Evolutionary conservation across 352 stramenopile genomes (phyloP), one percentile per base, ranked within the genome.

Genomic region (Aphanomyces stellatus): DNA sequence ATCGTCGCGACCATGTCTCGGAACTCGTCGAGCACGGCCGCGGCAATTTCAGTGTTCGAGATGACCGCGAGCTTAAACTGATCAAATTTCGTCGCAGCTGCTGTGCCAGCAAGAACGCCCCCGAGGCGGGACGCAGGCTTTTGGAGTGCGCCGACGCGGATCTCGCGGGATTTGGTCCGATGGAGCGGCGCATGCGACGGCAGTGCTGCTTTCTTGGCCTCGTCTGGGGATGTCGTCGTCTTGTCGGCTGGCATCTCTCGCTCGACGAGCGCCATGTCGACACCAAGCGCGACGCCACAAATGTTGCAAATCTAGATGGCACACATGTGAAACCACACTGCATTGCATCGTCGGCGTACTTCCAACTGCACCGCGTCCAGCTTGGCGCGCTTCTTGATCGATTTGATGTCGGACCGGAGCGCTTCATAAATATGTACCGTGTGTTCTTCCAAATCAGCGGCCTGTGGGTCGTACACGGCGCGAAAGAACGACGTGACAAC

Each of bases 371-470:
- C 24, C 11, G 3, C 8, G 11, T 57, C 60, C 15, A 67, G 49
- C 43, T 67, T 67, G 60, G 37, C 60, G 8, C 60, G 60, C 24
- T 67, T 67, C 35, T 67, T 67, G 22, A 67, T 37, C 33, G 60
- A 67, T 33, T 35, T 31, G 27, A 67, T 56, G 60, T 67, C 60
- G 15, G 60, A 28, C n/a, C 33, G 31, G 4, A 67, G 42, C 1
- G 60, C 60, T 2, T 67, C 37, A 24, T 57, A 49, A 28, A 67
- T 57, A 24, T 67, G 60, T 2, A 57, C n/a, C 2, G 60, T 43
- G 3, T 56, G 25, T 17, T 67, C 60, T 13, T 57, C 42, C 28
- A 67, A 51, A 24, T 67, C 60, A 10, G 48, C 60, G 17, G 60
- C 60, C 22, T 13, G 28, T 10, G 60, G 41, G 41, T 67, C 34